Percentiles rank a stretch among this genome's conserved stretches.
Conservation (phyloP, 331 rosid genomes). For the Quercus tomentella region DNA sequence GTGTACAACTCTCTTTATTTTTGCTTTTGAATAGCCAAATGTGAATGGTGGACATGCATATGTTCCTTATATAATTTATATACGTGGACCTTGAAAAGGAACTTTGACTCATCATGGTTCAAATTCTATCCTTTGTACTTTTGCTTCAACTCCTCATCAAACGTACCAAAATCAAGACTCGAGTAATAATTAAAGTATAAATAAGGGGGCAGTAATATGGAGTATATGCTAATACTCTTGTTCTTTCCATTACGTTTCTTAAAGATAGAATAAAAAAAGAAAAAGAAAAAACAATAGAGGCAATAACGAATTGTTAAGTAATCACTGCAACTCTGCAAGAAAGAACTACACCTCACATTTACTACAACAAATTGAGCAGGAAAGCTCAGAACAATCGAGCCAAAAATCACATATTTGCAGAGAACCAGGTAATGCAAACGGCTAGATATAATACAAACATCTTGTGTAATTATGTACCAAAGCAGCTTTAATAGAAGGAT, state of each 20-base stretch:
- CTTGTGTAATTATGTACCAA: not conserved
- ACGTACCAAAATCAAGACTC: not conserved
- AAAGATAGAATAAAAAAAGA: not conserved
- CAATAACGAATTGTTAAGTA: slow-evolving; percentile 8
- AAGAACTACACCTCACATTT: not conserved
- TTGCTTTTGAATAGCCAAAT: too few species aligned
- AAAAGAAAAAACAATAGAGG: not conserved
- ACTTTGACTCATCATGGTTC: not conserved
- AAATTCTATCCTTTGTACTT: not conserved
- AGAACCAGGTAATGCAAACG: slow-evolving; percentile 20
- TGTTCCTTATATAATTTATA: not conserved
- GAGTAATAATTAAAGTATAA: not conserved
- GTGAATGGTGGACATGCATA: too few species aligned
- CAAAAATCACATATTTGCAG: slow-evolving; percentile 5
- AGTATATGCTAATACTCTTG: not conserved
- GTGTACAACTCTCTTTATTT: too few species aligned
- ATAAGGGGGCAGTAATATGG: not conserved
- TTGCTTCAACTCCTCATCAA: too few species aligned
- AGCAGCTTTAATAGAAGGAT: slow-evolving; percentile 53
- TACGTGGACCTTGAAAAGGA: not conserved
- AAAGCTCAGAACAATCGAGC: slow-evolving; percentile 24
- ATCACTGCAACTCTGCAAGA: not conserved
- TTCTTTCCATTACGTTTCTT: not conserved
- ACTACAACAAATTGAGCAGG: slow-evolving; percentile 16
- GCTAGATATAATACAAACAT: slow-evolving; percentile 24